These are phyloP conservation scores for Aegilops bicornis DNA, from an alignment of 176 grass and related monocot species.

Conservation along the genomic window DNA sequence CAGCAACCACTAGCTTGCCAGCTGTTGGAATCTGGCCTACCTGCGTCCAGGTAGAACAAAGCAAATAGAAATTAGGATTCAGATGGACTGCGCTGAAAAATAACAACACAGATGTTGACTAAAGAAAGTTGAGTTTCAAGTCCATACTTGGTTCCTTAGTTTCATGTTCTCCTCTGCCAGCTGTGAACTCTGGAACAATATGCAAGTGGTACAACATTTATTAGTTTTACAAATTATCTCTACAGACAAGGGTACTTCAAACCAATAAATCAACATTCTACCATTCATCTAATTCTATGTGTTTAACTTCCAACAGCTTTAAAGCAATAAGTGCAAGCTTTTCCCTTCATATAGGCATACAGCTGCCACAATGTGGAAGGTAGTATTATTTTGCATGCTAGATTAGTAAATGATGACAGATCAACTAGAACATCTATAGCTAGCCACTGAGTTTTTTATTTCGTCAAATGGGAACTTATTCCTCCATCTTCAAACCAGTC, in stretches of 20 bases:
- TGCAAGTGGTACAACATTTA: conserved; percentile 17
- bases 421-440: background rate
- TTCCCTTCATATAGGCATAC: background rate
- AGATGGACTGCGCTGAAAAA: background rate
- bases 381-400: background rate
- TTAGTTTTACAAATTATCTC: conserved; percentile 13
- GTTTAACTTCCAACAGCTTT: background rate
- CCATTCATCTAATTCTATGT: background rate
- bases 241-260: background rate
- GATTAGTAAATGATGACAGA: background rate
- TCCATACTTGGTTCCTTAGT: conserved; percentile 72
- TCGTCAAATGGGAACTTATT: background rate
- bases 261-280: background rate
- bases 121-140: conserved; percentile 16
- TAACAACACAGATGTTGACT: background rate
- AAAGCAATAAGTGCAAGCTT: background rate
- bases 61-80: background rate
- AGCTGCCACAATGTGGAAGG: background rate
- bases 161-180: conserved; percentile 80
- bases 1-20: conserved; percentile 45
- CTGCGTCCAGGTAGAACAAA: conserved; percentile 36
- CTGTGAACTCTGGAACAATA: conserved; percentile 41
- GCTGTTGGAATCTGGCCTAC: conserved; percentile 48
- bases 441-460: background rate
- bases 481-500: background rate